Evolutionary conservation across 179 eudicot genomes (phyloP), one percentile per base, ranked within the genome.

Genomic region (Actinidia arguta): DNA sequence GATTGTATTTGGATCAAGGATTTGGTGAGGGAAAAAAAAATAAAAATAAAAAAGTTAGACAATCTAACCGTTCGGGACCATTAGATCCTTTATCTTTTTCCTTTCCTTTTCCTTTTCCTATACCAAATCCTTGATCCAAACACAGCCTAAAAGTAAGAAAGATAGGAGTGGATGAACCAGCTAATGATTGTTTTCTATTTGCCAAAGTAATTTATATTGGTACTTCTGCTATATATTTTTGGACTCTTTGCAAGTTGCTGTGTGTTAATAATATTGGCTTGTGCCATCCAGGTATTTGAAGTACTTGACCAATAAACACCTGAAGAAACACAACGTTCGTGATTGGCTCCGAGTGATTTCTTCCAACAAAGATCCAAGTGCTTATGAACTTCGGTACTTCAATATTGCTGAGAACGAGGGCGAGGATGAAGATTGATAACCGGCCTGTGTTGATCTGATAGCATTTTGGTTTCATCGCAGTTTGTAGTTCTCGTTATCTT

Each of bases 271-370:
- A n/a, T 47, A 8, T 73, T n/a, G 8, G 3, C 44, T 78, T 31
- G 51, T 55, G 16, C 11, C n/a, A 13, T 80, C 27, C 69, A 86
- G 89, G 79, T 86, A 86, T 78, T 50, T 86, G 75, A 86, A 86
- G 68, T 86, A 86, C 64, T 79, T 86, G 86, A 86, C 89, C 10
- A 84, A 86, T 85, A 86, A 86, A 67, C 84, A 86, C 81, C 68
- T 84, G 82, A 86, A 86, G 86, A 86, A 86, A 82, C 84, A 86
- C 77, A 81, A 81, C 74, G 86, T 86, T 13, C 56, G 89, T 47
- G 89, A 86, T 79, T 86, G 89, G 89, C 89, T 86, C 83, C 83
- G 89, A 66, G 89, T 86, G 17, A 86, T 31, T 31, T 31, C 89
- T 31, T 86, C 89, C 27, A 84, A 86, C 86, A 84, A 86, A 78